Evolutionary conservation across 805 yeast species (phyloP).

Genomic region (Wickerhamomyces sydowiorum): DNA sequence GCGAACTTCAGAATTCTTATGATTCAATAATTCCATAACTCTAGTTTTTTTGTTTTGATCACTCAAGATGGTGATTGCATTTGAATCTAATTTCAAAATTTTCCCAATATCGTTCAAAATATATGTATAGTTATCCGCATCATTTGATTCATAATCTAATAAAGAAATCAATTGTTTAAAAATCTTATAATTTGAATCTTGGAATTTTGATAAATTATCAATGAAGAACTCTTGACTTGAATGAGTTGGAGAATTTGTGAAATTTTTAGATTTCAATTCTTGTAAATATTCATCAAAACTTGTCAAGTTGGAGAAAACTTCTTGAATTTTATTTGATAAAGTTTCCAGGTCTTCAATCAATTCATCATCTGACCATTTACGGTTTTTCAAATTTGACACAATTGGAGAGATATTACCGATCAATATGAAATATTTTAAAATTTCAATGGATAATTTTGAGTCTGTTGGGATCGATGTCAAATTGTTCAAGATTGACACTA

Average conservation of each 20-base stretch:
- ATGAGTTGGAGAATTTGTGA: slow-evolving; percentile 92
- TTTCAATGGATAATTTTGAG: slow-evolving; percentile 32
- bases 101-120: slow-evolving; percentile 63
- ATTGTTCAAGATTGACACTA: slow-evolving; percentile 70
- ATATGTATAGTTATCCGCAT: slow-evolving; percentile 43
- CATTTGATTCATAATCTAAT: slow-evolving; percentile 33
- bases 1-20: slow-evolving; percentile 79
- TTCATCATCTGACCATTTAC: slow-evolving; percentile 96
- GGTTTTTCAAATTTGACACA: slow-evolving; percentile 62
- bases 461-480: slow-evolving; percentile 36
- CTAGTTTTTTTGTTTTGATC: slow-evolving; percentile 62
- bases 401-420: slow-evolving; percentile 71
- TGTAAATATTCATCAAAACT: slow-evolving; percentile 89
- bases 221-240: slow-evolving; percentile 85
- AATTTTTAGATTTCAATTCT: slow-evolving; percentile 72
- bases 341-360: slow-evolving; percentile 63
- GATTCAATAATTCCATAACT: slow-evolving; percentile 79
- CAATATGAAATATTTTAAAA: slow-evolving; percentile 61
- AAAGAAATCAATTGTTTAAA: slow-evolving; percentile 56
- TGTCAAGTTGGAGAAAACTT: slow-evolving; percentile 71
- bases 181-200: slow-evolving; percentile 69
- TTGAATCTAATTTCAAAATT: slow-evolving; percentile 57
- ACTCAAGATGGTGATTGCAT: slow-evolving; percentile 47
- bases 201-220: slow-evolving; percentile 72
- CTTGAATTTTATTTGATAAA: slow-evolving; percentile 56